phyloP scores from a whole-genome alignment of 352 stramenopile species.

The Halophytophthora polymorphica region DNA sequence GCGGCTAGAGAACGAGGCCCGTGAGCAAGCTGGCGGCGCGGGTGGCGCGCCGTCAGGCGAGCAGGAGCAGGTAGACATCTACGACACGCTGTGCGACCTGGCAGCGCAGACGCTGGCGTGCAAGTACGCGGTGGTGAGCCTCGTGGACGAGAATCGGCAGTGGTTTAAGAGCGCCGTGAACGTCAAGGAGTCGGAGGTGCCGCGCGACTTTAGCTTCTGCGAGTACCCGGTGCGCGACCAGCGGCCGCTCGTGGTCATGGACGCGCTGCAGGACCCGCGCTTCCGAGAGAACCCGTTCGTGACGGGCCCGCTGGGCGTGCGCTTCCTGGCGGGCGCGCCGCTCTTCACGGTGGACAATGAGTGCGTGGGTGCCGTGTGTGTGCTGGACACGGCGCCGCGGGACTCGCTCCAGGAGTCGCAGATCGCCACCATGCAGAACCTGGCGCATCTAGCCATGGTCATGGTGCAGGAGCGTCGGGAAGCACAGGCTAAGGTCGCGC shows the following conservation, averaged over 20 bases:
- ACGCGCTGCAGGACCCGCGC: slow-evolving; percentile 83
- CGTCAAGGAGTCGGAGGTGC: slow-evolving; percentile 71
- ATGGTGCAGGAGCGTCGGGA: slow-evolving; percentile 84
- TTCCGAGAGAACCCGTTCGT: slow-evolving; percentile 90
- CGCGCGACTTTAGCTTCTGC: slow-evolving; percentile 84
- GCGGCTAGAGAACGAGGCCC: slow-evolving; percentile 34
- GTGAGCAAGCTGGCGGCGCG: slow-evolving; percentile 19
- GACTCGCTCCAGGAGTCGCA: slow-evolving; percentile 64
- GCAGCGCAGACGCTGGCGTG: slow-evolving; percentile 70
- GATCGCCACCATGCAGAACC: slow-evolving; percentile 82
- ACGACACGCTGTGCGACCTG: slow-evolving; percentile 79
- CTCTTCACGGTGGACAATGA: slow-evolving; percentile 85
- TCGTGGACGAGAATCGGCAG: slow-evolving; percentile 93
- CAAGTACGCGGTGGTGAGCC: slow-evolving; percentile 78
- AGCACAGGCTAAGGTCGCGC: slow-evolving; percentile 50
- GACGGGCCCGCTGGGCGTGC: slow-evolving; percentile 85
- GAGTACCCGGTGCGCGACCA: slow-evolving; percentile 76
- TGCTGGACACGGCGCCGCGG: slow-evolving; percentile 73
- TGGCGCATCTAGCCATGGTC: slow-evolving; percentile 81
- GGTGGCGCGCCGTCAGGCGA: slow-evolving; percentile 7
- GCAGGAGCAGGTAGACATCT: slow-evolving; percentile 74
- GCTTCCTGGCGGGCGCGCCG: slow-evolving; percentile 93
- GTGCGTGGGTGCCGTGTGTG: slow-evolving; percentile 74
- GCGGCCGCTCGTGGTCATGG: slow-evolving; percentile 82
- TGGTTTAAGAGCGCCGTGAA: slow-evolving; percentile 93